phyloP scores from a whole-genome alignment of 805 yeast species.

The Spencermartinsiella europaea region DNA sequence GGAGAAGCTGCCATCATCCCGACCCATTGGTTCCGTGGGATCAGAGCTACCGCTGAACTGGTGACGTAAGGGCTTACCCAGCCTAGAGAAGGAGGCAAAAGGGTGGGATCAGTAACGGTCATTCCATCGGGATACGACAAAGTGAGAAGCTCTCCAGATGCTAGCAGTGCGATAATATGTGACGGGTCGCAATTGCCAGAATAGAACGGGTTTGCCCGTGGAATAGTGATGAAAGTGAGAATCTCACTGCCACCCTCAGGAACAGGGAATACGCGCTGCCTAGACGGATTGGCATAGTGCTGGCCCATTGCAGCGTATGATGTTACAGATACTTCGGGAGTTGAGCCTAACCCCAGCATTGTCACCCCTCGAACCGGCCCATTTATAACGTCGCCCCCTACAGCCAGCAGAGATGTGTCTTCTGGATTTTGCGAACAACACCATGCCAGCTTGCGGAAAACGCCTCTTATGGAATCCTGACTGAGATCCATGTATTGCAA shows the following conservation, averaged over 20 bases:
- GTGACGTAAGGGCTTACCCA: conserved; percentile 74
- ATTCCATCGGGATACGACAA: conserved; percentile 54
- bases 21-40: conserved; percentile 66
- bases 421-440: conserved; percentile 76
- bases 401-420: conserved; percentile 62
- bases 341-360: conserved; percentile 65
- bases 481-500: conserved; percentile 7
- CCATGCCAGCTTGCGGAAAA: conserved; percentile 63
- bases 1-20: conserved; percentile 59
- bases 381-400: conserved; percentile 57
- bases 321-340: conserved; percentile 74
- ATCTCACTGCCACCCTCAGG: conserved; percentile 38
- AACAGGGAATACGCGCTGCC: conserved; percentile 53
- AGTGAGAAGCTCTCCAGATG: conserved; percentile 61
- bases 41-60: conserved; percentile 47
- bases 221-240: conserved; percentile 48
- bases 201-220: conserved; percentile 65
- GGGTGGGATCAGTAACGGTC: conserved; percentile 45
- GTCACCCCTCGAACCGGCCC: conserved; percentile 42
- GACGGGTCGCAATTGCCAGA: conserved; percentile 75
- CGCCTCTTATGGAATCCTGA: conserved; percentile 31
- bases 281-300: conserved; percentile 59
- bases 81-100: conserved; percentile 77
- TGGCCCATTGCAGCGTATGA: conserved; percentile 79
- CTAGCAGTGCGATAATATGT: conserved; percentile 52